Evolutionary conservation across 345 rosid genomes (phyloP), one percentile per base, ranked within the genome.

Genomic region (Acer saccharum): DNA sequence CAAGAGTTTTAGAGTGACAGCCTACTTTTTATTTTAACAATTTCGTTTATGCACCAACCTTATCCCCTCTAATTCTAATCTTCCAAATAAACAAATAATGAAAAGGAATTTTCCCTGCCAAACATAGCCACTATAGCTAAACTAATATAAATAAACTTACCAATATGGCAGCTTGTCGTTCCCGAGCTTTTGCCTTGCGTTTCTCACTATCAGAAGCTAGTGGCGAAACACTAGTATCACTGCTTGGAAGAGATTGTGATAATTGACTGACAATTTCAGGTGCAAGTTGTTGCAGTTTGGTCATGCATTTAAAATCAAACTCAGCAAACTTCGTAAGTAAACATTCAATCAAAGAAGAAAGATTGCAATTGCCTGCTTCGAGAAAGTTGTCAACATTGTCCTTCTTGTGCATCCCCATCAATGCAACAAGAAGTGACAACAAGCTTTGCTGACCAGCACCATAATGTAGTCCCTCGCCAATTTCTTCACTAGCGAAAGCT

Each of bases 131-230:
- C 55, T 41, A 52, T 14, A 21, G 18, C 11, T 2, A 55, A 46
- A 55, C 21, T 55, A 54, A 65, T 20, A 41, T 10, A 68, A 10
- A 23, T 14, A 68, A 68, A 81, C 97, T 81, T 81, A 96, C 99
- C 97, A 94, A 43, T 71, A 94, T 81, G 54, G 91, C 93, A 75
- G 92, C 98, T 83, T 96, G 98, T 78, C 92, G 89, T 83, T 94
- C 91, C 29, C 94, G 90, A 75, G 98, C 98, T 83, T 87, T 90
- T 18, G 93, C 95, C 87, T 92, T 94, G 82, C 89, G 97, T 81
- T 77, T 90, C 81, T 94, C 95, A 75, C 77, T 82, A 65, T 91
- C 89, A 78, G 94, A 87, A 65, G 75, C 73, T 65, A 87, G 81
- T 57, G 77, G 82, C 54, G 82, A 58, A 32, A 48, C 71, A 67